A percentile compares a stretch with the other conserved stretches of the same genome.
Conservation (phyloP, 495 filamentous ascomycete genomes). For the Penicillium canariense region DNA sequence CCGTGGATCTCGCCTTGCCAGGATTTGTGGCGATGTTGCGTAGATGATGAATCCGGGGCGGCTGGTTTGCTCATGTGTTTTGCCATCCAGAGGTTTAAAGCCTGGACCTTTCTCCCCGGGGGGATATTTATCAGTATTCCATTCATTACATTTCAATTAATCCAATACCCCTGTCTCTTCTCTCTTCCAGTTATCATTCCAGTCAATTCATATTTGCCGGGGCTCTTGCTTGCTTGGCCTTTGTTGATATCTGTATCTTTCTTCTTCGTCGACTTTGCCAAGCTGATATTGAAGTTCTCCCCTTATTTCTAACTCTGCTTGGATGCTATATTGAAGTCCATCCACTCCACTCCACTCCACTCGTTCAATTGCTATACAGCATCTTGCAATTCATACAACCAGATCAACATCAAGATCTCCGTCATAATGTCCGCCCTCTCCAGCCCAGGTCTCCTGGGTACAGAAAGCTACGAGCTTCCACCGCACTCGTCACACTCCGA, state of each 20-base stretch:
- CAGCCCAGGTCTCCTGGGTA: constrained; percentile 16
- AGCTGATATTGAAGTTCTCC: neutral
- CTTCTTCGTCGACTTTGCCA: neutral
- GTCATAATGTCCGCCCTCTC: constrained; percentile 10
- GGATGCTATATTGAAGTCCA: neutral
- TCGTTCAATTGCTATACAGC: neutral
- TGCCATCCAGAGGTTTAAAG: too few relatives aligned
- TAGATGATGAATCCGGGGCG: constrained; percentile 2
- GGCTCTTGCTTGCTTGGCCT: neutral
- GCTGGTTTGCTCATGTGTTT: neutral
- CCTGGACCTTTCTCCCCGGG: too few relatives aligned
- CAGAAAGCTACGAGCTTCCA: constrained; percentile 20
- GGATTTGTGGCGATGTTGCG: neutral
- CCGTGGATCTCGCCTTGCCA: neutral
- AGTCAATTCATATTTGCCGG: too few relatives aligned
- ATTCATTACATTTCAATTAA: neutral
- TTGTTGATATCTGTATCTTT: neutral
- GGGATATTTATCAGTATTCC: too few relatives aligned
- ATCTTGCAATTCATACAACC: neutral
- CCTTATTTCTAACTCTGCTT: neutral
- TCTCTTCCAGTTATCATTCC: neutral
- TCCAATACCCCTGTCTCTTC: neutral
- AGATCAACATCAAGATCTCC: neutral
- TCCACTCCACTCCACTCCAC: neutral
- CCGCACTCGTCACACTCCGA: constrained; percentile 29